Conservation (phyloP, 2,329 filamentous ascomycete species). For the Cadophora luteo-olivacea region DNA sequence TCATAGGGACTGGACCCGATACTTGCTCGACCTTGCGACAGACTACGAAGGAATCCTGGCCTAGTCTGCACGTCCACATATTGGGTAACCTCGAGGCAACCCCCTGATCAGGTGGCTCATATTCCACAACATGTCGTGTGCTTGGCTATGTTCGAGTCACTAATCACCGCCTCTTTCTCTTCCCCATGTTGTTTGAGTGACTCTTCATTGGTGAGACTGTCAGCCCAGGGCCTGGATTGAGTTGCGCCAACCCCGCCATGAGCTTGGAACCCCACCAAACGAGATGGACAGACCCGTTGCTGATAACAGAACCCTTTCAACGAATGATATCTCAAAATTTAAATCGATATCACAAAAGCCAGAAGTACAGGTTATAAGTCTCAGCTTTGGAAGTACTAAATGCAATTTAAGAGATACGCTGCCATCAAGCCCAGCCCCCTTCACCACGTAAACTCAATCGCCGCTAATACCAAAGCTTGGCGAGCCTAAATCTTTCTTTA, state of each 20-base stretch:
- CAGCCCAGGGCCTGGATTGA: neutral
- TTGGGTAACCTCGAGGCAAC: neutral
- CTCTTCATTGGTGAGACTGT: slow-evolving; percentile 3
- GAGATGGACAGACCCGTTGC: neutral
- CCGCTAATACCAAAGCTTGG: slow-evolving; percentile 15
- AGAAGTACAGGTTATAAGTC: neutral
- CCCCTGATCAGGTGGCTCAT: neutral
- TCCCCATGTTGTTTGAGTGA: neutral
- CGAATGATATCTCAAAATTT: neutral
- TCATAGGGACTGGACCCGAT: neutral
- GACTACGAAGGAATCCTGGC: neutral
- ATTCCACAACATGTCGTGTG: neutral
- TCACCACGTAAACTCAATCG: neutral
- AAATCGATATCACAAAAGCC: neutral
- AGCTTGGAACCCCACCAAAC: slow-evolving; percentile 7
- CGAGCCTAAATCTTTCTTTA: slow-evolving; percentile 18
- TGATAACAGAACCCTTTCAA: neutral
- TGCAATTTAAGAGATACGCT: neutral
- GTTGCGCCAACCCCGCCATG: slow-evolving; percentile 10
- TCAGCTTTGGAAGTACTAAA: too few relatives aligned
- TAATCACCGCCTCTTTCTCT: slow-evolving; percentile 1
- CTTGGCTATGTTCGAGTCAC: slow-evolving; percentile 1
- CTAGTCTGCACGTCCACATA: too few relatives aligned
- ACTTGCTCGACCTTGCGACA: too few relatives aligned
- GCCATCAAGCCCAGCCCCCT: neutral